Conservation (phyloP, 2,329 filamentous ascomycete genomes). For the Drechslerella dactyloides region DNA sequence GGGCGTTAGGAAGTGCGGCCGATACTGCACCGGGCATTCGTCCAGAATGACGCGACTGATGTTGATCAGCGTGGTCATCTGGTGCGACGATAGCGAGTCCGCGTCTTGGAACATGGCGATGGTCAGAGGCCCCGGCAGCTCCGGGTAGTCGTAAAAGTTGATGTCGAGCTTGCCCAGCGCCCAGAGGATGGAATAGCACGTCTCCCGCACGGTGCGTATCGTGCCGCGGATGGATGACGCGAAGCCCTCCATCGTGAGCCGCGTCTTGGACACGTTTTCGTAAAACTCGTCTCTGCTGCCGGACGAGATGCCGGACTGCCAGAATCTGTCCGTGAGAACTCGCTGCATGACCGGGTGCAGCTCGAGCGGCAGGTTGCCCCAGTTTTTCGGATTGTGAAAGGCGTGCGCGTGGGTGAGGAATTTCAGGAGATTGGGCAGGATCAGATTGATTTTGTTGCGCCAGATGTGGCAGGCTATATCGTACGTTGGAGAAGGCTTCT, state of each 20-base stretch:
- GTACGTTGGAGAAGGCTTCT: conserved; percentile 74
- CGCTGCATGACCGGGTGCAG: conserved; percentile 78
- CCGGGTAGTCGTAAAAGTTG: conserved; percentile 87
- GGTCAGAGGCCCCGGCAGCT: conserved; percentile 81
- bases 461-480: conserved; percentile 80
- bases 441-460: conserved; percentile 78
- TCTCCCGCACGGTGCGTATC: conserved; percentile 86
- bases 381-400: conserved; percentile 85
- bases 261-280: conserved; percentile 85
- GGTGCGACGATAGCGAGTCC: conserved; percentile 83
- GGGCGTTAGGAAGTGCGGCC: conserved; percentile 81
- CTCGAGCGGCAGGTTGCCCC: conserved; percentile 76
- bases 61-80: conserved; percentile 90
- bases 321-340: conserved; percentile 92
- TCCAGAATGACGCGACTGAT: conserved; percentile 87
- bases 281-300: conserved; percentile 98
- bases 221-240: conserved; percentile 90
- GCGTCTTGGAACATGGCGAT: conserved; percentile 84
- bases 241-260: conserved; percentile 86
- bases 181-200: conserved; percentile 91
- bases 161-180: conserved; percentile 86
- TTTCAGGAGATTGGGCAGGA: conserved; percentile 84
- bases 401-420: conserved; percentile 89
- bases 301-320: conserved; percentile 95
- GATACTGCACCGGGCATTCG: conserved; percentile 80